Conservation (phyloP, 768 basidiomycete genomes). For the Suillus subluteus region DNA sequence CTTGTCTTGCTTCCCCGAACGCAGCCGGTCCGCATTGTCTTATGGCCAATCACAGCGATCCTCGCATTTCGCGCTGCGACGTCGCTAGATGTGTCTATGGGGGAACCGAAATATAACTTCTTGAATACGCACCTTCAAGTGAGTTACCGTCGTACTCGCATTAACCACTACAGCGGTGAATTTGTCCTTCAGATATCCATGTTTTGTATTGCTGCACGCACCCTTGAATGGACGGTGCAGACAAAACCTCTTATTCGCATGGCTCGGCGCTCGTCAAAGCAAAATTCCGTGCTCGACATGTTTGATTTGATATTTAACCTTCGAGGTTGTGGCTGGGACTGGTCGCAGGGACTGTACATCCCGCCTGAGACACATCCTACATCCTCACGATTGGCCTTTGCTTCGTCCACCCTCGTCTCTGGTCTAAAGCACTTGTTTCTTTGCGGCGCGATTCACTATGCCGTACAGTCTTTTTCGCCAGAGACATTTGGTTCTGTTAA, state of each 20-base stretch:
- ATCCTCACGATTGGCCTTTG: constrained; percentile 41
- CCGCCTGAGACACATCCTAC: constrained; percentile 45
- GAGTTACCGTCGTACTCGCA: background rate
- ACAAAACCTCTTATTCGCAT: constrained; percentile 19
- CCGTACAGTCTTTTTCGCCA: constrained; percentile 50
- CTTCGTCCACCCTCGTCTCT: constrained; percentile 36
- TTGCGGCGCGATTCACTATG: constrained; percentile 49
- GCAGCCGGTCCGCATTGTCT: constrained; percentile 44
- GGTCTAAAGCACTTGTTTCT: constrained; percentile 39
- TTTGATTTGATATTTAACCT: constrained; percentile 53
- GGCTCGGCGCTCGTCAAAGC: constrained; percentile 8
- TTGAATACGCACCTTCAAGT: constrained; percentile 18
- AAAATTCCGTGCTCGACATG: constrained; percentile 36
- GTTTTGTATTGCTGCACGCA: constrained; percentile 15
- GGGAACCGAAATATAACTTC: constrained; percentile 2
- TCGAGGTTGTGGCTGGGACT: constrained; percentile 66
- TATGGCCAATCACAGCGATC: constrained; percentile 51
- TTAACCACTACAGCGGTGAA: background rate
- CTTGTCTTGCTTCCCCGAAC: constrained; percentile 53
- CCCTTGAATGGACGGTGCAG: constrained; percentile 21
- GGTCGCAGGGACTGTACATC: constrained; percentile 42
- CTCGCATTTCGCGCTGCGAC: constrained; percentile 42
- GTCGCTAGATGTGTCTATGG: constrained; percentile 15
- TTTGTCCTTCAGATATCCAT: constrained; percentile 17
- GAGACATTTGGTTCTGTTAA: constrained; percentile 29